These are phyloP conservation scores for Fusarium drepaniforme DNA, from an alignment of 2,329 filamentous ascomycete genomes.

Conservation along the genomic window DNA sequence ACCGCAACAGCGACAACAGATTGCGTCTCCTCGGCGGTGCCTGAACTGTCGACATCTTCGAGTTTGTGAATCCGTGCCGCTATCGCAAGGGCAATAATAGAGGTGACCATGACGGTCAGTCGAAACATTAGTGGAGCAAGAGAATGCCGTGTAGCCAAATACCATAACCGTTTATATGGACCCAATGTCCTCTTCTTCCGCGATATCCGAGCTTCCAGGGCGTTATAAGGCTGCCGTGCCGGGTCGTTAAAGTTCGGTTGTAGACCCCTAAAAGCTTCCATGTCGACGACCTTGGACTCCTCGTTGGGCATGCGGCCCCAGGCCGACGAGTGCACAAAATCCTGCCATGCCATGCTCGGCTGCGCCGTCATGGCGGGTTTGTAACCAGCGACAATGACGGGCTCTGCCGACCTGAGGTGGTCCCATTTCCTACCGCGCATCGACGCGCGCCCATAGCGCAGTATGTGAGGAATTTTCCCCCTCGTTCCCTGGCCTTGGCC, in stretches of 20 bases:
- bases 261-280: conserved; percentile 58
- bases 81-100: conserved; percentile 83
- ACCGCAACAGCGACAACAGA: conserved; percentile 91
- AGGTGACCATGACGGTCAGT: conserved; percentile 85
- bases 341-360: conserved; percentile 61
- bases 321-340: conserved; percentile 65
- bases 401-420: conserved; percentile 68
- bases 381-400: conserved; percentile 68
- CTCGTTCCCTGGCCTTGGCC: conserved; percentile 50
- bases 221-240: conserved; percentile 48
- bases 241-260: conserved; percentile 61
- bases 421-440: conserved; percentile 68
- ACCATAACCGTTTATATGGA: conserved; percentile 71
- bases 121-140: conserved; percentile 89
- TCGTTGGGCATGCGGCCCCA: conserved; percentile 63
- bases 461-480: conserved; percentile 58
- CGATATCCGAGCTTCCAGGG: conserved; percentile 44
- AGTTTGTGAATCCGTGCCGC: conserved; percentile 79
- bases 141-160: conserved; percentile 80
- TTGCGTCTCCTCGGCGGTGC: conserved; percentile 74
- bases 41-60: conserved; percentile 58
- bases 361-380: conserved; percentile 52
- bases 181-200: conserved; percentile 47
- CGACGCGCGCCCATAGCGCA: conserved; percentile 61
- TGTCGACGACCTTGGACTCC: conserved; percentile 61